These are phyloP conservation scores for Macrophomina tecta DNA, from an alignment of 2,329 filamentous ascomycete species.

Conservation along the genomic window DNA sequence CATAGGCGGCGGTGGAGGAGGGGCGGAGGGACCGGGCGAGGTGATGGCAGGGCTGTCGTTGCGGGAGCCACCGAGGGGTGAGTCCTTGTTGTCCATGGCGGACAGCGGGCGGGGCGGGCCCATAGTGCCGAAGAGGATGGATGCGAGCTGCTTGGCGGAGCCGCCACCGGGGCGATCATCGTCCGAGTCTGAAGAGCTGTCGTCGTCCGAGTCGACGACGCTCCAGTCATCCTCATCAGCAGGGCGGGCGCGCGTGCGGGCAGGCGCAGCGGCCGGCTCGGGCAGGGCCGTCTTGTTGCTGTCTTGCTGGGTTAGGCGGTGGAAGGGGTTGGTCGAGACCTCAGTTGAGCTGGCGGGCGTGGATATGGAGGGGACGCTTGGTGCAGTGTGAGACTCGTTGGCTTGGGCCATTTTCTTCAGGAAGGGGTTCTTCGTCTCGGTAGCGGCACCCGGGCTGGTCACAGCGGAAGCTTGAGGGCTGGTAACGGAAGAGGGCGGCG, in stretches of 20 bases:
- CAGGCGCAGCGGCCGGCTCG: constrained; percentile 56
- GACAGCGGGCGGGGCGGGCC: constrained; percentile 87
- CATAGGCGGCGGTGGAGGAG: constrained; percentile 47
- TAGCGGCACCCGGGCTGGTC: constrained; percentile 57
- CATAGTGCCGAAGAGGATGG: constrained; percentile 96
- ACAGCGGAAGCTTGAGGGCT: constrained; percentile 56
- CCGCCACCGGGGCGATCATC: constrained; percentile 80
- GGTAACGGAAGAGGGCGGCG: constrained; percentile 55
- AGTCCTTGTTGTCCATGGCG: constrained; percentile 73
- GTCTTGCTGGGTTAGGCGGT: constrained; percentile 76
- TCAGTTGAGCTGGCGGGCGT: constrained; percentile 56
- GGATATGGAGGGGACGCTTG: constrained; percentile 52
- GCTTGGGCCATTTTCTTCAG: constrained; percentile 83
- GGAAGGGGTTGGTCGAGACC: constrained; percentile 93
- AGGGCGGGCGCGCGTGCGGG: constrained; percentile 59
- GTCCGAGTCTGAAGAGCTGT: constrained; percentile 71
- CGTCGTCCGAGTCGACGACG: constrained; percentile 76
- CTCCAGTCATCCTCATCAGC: constrained; percentile 78
- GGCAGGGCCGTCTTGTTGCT: constrained; percentile 48
- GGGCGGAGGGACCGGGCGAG: constrained; percentile 51
- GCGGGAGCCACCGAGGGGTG: constrained; percentile 47
- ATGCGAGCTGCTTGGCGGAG: constrained; percentile 89
- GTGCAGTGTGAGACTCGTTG: constrained; percentile 59
- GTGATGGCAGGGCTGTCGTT: constrained; percentile 50
- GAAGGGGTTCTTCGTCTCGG: constrained; percentile 92